Base-by-base conservation (phyloP, 225 moss, liverwort and hornwort species). In the Marchantia paleacea region DNA sequence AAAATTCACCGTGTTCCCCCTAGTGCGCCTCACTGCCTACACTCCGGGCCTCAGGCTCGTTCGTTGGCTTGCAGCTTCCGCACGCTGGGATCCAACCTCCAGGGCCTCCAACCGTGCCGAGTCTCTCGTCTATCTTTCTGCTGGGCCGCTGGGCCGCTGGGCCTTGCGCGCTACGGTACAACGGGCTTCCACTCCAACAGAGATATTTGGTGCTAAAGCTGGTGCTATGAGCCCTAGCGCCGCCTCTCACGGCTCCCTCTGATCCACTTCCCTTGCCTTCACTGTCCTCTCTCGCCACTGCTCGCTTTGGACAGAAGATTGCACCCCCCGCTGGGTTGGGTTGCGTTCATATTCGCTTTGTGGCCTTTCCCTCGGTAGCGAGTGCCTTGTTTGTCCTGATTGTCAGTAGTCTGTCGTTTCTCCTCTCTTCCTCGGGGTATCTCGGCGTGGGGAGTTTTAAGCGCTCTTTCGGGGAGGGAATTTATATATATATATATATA, bases 221-320 rank as follows among this genome's bases (percentile, higher is more conserved):
- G 24, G 62, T 8, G 62, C 71, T 66, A 20, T 12, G 48, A 74
- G 74, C 74, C 74, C 74, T 74, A 74, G 28, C 74, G 54, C 74
- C 74, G 74, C 74, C 74, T 52, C 74, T 74, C 55, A 55, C 74
- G 74, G 72, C 72, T n/a, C 52, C 22, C 26, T 25, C 39, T 73
- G 52, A 12, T 20, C 8, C 26, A 74, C 74, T 1, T 7, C 29
- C 25, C 16, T 12, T 18, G 3, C 0, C 28, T 24, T 15, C 8
- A 7, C 1, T 28, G 28, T 26, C 25, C 13, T 4, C 8, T 20
- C 2, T 5, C 24, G 52, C 15, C 13, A 5, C 14, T 53, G 26
- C 54, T 55, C 10, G 7, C 22, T 5, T 20, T 30, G 67, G 6
- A 3, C 48, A 18, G 26, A 14, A 5, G 9, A 18, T 26, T 7